Evolutionary conservation across 2,329 filamentous ascomycete genomes (phyloP).

Genomic region (Arthrobotrys musiformis): DNA sequence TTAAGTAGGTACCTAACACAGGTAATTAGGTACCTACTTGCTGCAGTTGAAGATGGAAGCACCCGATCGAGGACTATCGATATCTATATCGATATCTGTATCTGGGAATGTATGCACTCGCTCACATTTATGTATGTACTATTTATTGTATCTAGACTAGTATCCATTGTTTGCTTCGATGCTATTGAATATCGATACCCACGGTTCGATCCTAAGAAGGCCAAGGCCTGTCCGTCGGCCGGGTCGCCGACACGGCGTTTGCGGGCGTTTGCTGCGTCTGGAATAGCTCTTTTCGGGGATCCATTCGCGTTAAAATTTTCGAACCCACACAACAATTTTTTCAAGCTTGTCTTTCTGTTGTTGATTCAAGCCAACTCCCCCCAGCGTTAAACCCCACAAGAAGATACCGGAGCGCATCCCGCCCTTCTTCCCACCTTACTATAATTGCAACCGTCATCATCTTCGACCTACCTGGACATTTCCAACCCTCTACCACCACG

Average conservation of each 20-base stretch:
- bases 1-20: neutral
- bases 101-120: too few species aligned
- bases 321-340: constrained; percentile 55
- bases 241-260: neutral
- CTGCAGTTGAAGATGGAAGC: too few species aligned
- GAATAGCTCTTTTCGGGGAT: constrained; percentile 15
- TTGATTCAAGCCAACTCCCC: constrained; percentile 19
- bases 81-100: too few species aligned
- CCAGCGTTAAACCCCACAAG: constrained; percentile 43
- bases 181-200: neutral
- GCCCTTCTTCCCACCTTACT: constrained; percentile 48
- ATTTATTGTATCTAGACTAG: constrained; percentile 5
- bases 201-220: too few species aligned
- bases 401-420: constrained; percentile 15
- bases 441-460: constrained; percentile 54
- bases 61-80: too few species aligned
- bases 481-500: constrained; percentile 27
- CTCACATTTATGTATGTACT: too few species aligned
- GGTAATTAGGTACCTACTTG: too few species aligned
- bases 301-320: constrained; percentile 37
- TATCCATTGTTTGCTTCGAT: neutral
- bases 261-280: constrained; percentile 34
- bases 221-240: too few species aligned
- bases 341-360: constrained; percentile 13
- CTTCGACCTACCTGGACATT: constrained; percentile 55